Base-by-base conservation (phyloP, 1,284 basidiomycete species). In the Cystobasidium slooffiae region DNA sequence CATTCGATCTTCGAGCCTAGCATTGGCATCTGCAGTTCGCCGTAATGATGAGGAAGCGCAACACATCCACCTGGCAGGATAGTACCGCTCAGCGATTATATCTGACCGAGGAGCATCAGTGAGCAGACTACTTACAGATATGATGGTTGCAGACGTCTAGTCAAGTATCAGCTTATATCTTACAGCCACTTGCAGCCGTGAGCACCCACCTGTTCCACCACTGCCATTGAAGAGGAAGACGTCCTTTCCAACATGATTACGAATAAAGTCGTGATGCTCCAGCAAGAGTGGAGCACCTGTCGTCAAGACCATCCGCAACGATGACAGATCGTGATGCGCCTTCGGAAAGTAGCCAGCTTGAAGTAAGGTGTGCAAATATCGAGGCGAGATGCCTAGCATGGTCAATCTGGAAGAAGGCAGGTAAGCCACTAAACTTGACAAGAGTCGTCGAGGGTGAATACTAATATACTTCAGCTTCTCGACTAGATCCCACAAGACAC, bases 231-330 rank as follows among this genome's bases (percentile, higher is more conserved):
- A 90, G 51, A 94, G 20, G 44, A 64, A 64, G 9, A 64, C 43
- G 22, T 43, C 20, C 41, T 86, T 84, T 12, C 53, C 53, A 74
- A 84, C 87, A 68, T 94, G 88, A 78, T 88, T 84, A 73, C 87
- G 81, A 6, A 94, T 89, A 83, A 87, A 94, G 80, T 91, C 90
- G 80, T 90, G 94, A 47, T 92, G 84, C 43, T 86, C 84, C 5
- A 89, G 87, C 6, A 91, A 87, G 4, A 94, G 85, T 10, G 92
- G 92, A 24, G 90, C 92, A 3, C 92, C 92, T 1, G 93, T 94
- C 18, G 90, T 91, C 79, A 93, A 89, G 69, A 95, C 89, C 79
- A 92, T 89, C 65, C 86, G 85, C 41, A 93, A 83, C 6, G 86
- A 86, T n/a, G 82, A 81, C 39, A 92, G 84, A 53, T 83, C 81